Base-by-base conservation (phyloP, 2,329 filamentous ascomycete genomes). In the Pyrenochaeta sp. region DNA sequence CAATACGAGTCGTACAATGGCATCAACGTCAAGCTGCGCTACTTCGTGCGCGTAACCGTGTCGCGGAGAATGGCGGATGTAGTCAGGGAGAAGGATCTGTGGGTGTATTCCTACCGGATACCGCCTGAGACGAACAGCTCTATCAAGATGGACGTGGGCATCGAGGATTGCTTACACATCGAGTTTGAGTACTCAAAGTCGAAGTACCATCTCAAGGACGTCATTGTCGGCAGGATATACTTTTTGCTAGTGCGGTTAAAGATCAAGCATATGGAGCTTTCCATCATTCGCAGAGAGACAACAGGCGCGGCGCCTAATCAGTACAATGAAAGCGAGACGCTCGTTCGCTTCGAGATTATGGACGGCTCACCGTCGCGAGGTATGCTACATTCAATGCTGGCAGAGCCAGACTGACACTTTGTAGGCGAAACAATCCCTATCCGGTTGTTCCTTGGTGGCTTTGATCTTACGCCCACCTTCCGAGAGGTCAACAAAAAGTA, bases 401-500 rank as follows among this genome's bases (percentile, higher is more conserved):
- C 5, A 24, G 22, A 12, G 22, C 22, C 15, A 30, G n/a, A 42
- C 72, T 78, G 43, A 78, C 65, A 39, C 6, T 7, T 47, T 46
- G 54, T 64, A 88, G 88, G 90, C 72, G 90, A 92, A 79, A 98
- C 95, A 1, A 99, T 99, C 61, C 95, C 95, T 24, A 99, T 99
- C 74, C 87, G 95, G 69, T 85, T 99, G 54, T 99, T 99, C 87
- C 87, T 99, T 9, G 95, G 95, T 60, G 95, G 95, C 51, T 99
- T 99, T 77, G 96, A 99, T 79, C 81, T 99, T 62, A 99, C 95
- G 4, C 95, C 95, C 15, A 99, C 95, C 12, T 99, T 99, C 86
- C 91, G 95, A 62, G 95, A 99, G 78, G 96, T 99, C 68, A 99
- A 99, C 86, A 99, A 99, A 85, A 99, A 99, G 82, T 99, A 97